These are phyloP conservation scores for Quercus phellos DNA, from an alignment of 331 rosid species.

Conservation along the genomic window DNA sequence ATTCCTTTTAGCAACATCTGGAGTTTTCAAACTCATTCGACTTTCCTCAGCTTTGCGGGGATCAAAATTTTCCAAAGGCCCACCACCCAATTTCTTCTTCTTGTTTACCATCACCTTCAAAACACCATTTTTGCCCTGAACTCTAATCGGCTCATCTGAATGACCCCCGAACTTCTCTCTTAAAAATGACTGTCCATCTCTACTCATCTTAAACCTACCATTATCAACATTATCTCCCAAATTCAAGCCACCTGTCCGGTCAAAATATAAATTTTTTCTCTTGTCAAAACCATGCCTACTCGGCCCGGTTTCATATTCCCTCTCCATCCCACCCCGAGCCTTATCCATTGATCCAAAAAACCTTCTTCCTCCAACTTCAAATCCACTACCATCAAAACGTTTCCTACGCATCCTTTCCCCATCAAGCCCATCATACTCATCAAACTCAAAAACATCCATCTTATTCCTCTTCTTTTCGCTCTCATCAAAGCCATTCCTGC, in stretches of 20 bases:
- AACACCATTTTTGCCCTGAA: conserved; percentile 98
- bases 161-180: conserved; percentile 55
- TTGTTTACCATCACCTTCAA: conserved; percentile 82
- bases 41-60: conserved; percentile 43
- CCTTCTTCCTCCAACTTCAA: conserved; percentile 53
- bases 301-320: conserved; percentile 56
- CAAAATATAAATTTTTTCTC: conserved; percentile 44
- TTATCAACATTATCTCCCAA: conserved; percentile 41
- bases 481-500: conserved; percentile 42
- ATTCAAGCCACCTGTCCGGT: conserved; percentile 33
- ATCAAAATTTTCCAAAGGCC: conserved; percentile 38
- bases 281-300: conserved; percentile 48
- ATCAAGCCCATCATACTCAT: conserved; percentile 63
- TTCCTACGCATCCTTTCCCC: conserved; percentile 45
- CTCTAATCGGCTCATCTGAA: conserved; percentile 71
- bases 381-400: conserved; percentile 39
- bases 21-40: conserved; percentile 41
- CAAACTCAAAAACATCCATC: conserved; percentile 63
- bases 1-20: conserved; percentile 47
- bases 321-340: conserved; percentile 42
- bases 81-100: conserved; percentile 47
- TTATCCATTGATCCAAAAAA: conserved; percentile 45
- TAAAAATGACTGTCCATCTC: conserved; percentile 38
- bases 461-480: conserved; percentile 42
- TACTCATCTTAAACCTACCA: conserved; percentile 40